These are phyloP conservation scores for Domatiomyces globalis DNA, from an alignment of 2,329 filamentous ascomycete species.

Conservation along the genomic window DNA sequence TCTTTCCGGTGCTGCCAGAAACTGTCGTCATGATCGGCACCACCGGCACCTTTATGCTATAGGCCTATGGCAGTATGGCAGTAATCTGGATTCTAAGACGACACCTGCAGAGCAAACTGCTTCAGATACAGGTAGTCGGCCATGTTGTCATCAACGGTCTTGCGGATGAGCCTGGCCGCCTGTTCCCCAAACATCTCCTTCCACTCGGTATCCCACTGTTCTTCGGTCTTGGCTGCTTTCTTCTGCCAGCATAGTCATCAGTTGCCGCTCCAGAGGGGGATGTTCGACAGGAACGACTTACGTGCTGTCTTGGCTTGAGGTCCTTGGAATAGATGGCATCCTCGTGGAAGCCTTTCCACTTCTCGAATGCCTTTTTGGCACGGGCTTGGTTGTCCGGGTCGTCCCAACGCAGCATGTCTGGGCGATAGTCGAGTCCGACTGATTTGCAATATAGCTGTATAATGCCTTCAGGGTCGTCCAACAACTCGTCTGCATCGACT, in stretches of 20 bases:
- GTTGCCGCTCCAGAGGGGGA: slow-evolving; percentile 9
- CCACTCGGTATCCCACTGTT: slow-evolving; percentile 46
- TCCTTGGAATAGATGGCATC: slow-evolving; percentile 75
- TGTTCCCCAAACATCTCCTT: slow-evolving; percentile 46
- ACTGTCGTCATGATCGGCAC: not conserved
- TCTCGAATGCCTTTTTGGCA: slow-evolving; percentile 69
- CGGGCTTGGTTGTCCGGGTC: slow-evolving; percentile 54
- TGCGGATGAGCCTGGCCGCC: slow-evolving; percentile 43
- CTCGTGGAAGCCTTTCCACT: slow-evolving; percentile 95
- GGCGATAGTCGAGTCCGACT: slow-evolving; percentile 61
- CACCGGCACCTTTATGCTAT: too few relatives aligned
- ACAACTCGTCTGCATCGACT: slow-evolving; percentile 83
- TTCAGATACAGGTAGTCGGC: slow-evolving; percentile 51
- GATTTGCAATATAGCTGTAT: slow-evolving; percentile 69
- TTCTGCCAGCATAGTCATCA: slow-evolving; percentile 16
- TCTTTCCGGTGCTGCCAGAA: not conserved
- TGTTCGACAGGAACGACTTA: slow-evolving; percentile 19
- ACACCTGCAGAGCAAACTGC: slow-evolving; percentile 47
- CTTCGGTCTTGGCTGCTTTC: slow-evolving; percentile 32
- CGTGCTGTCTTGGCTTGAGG: slow-evolving; percentile 46
- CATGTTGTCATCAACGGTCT: slow-evolving; percentile 46
- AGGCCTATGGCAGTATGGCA: too few relatives aligned
- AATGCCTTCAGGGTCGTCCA: slow-evolving; percentile 65
- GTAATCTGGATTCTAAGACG: not conserved
- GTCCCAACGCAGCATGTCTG: slow-evolving; percentile 74